Conservation (phyloP, 2,329 filamentous ascomycete species). For the Cytospora schulzeri region DNA sequence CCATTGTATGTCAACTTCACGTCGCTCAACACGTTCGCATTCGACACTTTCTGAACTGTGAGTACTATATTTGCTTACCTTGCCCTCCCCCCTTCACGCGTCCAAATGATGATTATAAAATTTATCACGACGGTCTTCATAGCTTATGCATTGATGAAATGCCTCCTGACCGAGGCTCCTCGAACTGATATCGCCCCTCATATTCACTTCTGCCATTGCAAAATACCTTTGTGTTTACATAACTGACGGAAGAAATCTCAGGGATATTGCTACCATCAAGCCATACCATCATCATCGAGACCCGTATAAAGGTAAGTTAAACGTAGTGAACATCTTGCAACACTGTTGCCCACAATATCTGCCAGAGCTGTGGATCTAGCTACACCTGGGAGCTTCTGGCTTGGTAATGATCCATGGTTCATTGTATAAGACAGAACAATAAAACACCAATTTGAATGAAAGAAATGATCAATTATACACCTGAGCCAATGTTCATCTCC, state of each 20-base stretch:
- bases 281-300: neutral
- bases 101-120: slow-evolving; percentile 67
- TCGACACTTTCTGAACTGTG: neutral
- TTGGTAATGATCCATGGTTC: too few relatives aligned
- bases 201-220: neutral
- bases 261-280: neutral
- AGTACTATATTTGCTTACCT: neutral
- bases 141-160: slow-evolving; percentile 79
- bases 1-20: too few relatives aligned
- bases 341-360: neutral
- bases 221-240: neutral
- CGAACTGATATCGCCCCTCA: slow-evolving; percentile 38
- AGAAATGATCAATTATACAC: too few relatives aligned
- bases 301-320: neutral
- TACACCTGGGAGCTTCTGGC: neutral
- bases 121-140: slow-evolving; percentile 89
- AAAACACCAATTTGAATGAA: neutral
- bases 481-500: neutral
- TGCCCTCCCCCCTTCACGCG: neutral
- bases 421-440: neutral
- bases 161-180: slow-evolving; percentile 72
- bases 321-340: neutral
- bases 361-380: neutral
- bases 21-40: neutral
- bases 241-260: slow-evolving; percentile 21